These are phyloP conservation scores for Arxiozyma bovina DNA, from an alignment of 1,139 yeast species.

Conservation along the genomic window DNA sequence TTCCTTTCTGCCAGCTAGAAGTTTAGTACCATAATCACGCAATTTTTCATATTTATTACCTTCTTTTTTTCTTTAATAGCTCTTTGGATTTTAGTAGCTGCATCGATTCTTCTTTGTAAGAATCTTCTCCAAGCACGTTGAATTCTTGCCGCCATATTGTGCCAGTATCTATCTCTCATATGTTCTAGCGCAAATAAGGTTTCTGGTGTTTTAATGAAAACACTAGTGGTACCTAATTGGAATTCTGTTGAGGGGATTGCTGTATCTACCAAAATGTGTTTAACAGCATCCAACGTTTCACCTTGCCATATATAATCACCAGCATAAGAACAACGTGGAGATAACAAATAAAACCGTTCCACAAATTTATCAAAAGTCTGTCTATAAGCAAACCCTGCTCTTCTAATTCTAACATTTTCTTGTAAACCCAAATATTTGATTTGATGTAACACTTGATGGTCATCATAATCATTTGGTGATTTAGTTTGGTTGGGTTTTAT, in stretches of 20 bases:
- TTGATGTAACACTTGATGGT: constrained; percentile 86
- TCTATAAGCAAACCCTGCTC: constrained; percentile 98
- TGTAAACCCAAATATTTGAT: constrained; percentile 92
- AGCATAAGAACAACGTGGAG: constrained; percentile 89
- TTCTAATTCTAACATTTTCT: constrained; percentile 92
- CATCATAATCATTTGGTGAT: constrained; percentile 84
- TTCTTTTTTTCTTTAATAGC: constrained; percentile 76
- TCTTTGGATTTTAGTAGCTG: constrained; percentile 76
- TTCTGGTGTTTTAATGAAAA: constrained; percentile 94
- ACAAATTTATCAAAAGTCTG: constrained; percentile 95
- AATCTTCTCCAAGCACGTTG: constrained; percentile 95
- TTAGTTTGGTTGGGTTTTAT: constrained; percentile 95
- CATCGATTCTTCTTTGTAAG: constrained; percentile 71
- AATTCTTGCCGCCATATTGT: constrained; percentile 93
- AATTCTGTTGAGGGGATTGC: constrained; percentile 73
- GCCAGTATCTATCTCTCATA: constrained; percentile 97
- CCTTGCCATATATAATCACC: constrained; percentile 97
- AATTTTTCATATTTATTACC: constrained; percentile 76
- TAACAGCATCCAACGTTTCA: constrained; percentile 71
- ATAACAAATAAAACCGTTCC: constrained; percentile 85
- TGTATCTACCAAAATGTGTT: constrained; percentile 69
- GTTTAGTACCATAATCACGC: constrained; percentile 70
- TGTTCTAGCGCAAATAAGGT: constrained; percentile 92
- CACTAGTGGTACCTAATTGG: constrained; percentile 91
- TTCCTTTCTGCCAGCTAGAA: constrained; percentile 71